Evolutionary conservation across 164 flowering plant species (phyloP).

Genomic region (Houttuynia cordata): DNA sequence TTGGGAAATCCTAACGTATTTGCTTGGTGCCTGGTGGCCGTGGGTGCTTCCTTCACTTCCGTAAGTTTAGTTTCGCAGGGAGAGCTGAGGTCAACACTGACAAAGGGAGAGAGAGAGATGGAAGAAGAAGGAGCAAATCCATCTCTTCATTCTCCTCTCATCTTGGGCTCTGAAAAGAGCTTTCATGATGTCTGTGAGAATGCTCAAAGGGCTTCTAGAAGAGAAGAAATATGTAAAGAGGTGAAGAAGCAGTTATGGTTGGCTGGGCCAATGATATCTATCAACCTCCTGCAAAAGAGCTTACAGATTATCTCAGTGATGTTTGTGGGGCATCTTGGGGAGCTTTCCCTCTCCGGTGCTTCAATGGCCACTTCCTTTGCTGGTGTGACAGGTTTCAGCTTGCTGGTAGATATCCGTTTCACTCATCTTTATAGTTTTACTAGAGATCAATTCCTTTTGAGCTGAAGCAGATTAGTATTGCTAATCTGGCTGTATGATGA

Average conservation of each 20-base stretch:
- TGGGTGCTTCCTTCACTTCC: no score
- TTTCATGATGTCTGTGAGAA: not conserved
- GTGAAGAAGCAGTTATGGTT: conserved; percentile 52
- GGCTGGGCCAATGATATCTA: conserved; percentile 48
- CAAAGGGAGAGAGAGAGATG: conserved; percentile 3
- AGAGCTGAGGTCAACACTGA: no score
- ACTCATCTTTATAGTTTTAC: not conserved
- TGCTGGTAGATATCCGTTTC: conserved; percentile 28
- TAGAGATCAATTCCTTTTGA: no score
- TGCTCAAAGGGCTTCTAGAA: not conserved
- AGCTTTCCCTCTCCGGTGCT: conserved; percentile 54
- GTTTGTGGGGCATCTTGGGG: conserved; percentile 76
- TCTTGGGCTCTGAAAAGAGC: not conserved
- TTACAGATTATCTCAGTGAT: conserved; percentile 54
- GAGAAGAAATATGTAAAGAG: conserved; percentile 22
- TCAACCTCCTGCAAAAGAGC: conserved; percentile 25
- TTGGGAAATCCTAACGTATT: no score
- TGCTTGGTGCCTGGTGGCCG: no score
- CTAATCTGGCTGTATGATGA: not conserved
- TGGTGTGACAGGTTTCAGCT: conserved; percentile 55
- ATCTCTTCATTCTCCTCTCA: conserved; percentile 1
- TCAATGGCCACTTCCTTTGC: conserved; percentile 72
- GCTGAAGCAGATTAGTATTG: not conserved
- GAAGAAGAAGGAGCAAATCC: not conserved
- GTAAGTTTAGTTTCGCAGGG: no score